Evolutionary conservation across 2,329 filamentous ascomycete species (phyloP), one percentile per base, ranked within the genome.

Genomic region (Diaporthe aspalathi): DNA sequence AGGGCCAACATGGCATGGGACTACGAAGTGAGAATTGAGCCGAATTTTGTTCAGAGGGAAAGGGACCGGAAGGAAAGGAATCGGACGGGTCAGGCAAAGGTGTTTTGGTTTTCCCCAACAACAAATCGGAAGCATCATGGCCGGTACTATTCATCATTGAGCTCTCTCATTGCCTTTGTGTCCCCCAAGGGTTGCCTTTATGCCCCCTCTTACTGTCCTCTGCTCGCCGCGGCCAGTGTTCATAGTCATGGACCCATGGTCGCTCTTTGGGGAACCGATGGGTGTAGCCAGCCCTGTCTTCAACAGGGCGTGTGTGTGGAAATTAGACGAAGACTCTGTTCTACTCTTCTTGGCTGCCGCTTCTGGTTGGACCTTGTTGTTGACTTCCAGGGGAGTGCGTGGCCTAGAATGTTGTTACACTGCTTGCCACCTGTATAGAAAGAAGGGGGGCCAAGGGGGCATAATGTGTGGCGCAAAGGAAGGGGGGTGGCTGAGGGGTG

Each of bases 91-190:
- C 29, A 65, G 45, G 60, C 60, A 50, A 65, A 65, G 60, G 60
- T 65, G 60, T 65, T 65, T 65, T 65, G 60, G 60, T 50, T 65
- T 63, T 65, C 45, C 20, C 60, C 43, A 29, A n/a, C 60, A 67
- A 50, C 66, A 69, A n/a, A 65, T 57, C 60, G 60, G 60, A 67
- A 72, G 62, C 67, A 72, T 54, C 60, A 43, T 63, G 43, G 67
- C 43, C 47, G 43, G 54, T 66, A 43, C 57, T 71, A 69, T 8
- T n/a, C 27, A 60, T 67, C 71, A 72, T 67, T 68, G 68, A 54
- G 53, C 57, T 50, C 38, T 54, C 22, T 27, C 38, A 60, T 53
- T 68, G 67, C 60, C 70, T 72, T 72, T 67, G 62, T 70, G 65
- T 63, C 40, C 43, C 9, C 43, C 43, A 49, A 50, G 2, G 60